Evolutionary conservation across 2,329 filamentous ascomycete genomes (phyloP).

Genomic region (Hymenoscyphus fraxineus): DNA sequence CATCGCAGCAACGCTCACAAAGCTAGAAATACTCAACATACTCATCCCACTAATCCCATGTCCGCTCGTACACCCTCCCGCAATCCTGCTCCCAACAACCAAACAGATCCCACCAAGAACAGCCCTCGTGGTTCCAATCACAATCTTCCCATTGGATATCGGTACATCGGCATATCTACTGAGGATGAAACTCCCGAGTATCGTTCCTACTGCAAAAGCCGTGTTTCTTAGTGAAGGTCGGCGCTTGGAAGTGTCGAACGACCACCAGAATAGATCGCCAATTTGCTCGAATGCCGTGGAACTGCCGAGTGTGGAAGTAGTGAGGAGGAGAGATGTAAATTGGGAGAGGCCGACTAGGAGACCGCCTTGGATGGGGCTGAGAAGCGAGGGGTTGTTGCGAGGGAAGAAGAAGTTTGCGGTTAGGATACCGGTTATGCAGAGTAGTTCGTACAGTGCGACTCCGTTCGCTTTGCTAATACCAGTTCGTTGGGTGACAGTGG

Average conservation of each 20-base stretch:
- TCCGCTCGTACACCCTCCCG: conserved; percentile 64
- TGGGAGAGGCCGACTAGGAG: conserved; percentile 57
- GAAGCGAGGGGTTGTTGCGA: conserved; percentile 7
- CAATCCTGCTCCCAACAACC: conserved; percentile 57
- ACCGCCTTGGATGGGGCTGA: conserved; percentile 45
- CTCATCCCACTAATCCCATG: conserved; percentile 67
- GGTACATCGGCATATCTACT: conserved; percentile 14
- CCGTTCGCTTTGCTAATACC: conserved; percentile 11
- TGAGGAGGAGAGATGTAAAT: conserved; percentile 50
- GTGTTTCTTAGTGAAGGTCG: conserved; percentile 29
- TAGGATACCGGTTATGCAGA: conserved; percentile 20
- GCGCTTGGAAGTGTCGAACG: conserved; percentile 6
- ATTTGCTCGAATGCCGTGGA: conserved; percentile 60
- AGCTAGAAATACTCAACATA: conserved; percentile 57
- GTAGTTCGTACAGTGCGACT: conserved; percentile 19
- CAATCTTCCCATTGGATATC: conserved; percentile 22
- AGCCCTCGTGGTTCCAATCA: conserved; percentile 40
- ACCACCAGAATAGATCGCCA: conserved; percentile 49
- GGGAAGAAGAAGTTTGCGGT: conserved; percentile 11
- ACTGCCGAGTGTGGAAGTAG: conserved; percentile 54
- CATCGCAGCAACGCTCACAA: conserved; percentile 56
- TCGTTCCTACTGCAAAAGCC: conserved; percentile 50
- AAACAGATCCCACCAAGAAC: conserved; percentile 54
- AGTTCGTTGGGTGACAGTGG: conserved; percentile 24
- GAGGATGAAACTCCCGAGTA: conserved; percentile 42